Base-by-base conservation (phyloP, 306 rosid species). In the Castanea mollissima region DNA sequence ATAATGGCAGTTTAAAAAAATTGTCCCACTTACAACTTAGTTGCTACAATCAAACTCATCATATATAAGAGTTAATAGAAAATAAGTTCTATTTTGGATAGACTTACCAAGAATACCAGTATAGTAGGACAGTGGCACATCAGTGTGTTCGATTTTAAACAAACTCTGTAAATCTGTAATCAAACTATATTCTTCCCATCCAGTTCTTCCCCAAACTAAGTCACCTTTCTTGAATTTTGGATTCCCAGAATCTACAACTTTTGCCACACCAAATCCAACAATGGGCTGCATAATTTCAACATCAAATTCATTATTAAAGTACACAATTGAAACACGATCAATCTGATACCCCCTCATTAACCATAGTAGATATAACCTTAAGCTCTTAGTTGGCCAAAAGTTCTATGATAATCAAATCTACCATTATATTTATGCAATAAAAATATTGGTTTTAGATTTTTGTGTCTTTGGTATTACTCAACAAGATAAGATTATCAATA, bases 111-210 rank as follows among this genome's bases (percentile, higher is more conserved):
- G 88, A 71, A 85, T 81, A 19, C 85, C 85, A 11, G 85, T 81
- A 71, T 85, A 81, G 64, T 81, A 85, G 19, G 88, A 85, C 4
- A 78, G 85, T 5, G 88, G 88, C 8, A 85, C 81, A 23, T 85
- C 81, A 5, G 78, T 69, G 20, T 85, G 72, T 15, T 74, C 60
- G 20, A 85, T 77, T 73, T 85, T 85, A 23, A 27, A 65, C 6
- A 80, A 76, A 21, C 3, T 1, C 3, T 58, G 49, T 0, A 73
- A 14, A 1, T 7, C 12, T 4, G 82, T 73, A 14, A 84, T 62
- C 3, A 84, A 6, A 58, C 80, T 80, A 38, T 73, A 84, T 2
- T 84, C 82, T 69, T 84, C 87, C 87, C 87, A 84, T 6, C 67
- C 67, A 19, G 80, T 77, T 35, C 2, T 35, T 9, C 87, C 87